These are phyloP conservation scores for Magnolia sinica DNA, from an alignment of 164 flowering plant genomes.

Conservation along the genomic window DNA sequence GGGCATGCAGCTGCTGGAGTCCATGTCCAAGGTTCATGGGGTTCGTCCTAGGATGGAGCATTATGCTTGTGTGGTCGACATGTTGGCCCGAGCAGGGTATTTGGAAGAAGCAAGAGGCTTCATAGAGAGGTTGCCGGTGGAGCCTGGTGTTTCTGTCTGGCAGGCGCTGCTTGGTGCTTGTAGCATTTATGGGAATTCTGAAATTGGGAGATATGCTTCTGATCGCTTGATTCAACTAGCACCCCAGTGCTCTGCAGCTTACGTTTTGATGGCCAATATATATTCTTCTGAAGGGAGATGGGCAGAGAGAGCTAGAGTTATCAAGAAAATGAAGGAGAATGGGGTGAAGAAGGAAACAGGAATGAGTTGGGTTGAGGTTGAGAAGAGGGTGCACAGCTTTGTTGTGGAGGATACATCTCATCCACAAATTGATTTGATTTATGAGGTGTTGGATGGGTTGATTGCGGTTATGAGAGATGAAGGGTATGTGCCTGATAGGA, in stretches of 20 bases:
- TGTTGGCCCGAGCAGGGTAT: constrained; percentile 79
- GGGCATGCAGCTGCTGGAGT: constrained; percentile 68
- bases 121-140: constrained; percentile 46
- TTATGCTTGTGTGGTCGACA: constrained; percentile 81
- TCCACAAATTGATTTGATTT: constrained; percentile 43
- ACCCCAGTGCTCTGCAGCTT: constrained; percentile 55
- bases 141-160: constrained; percentile 61
- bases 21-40: constrained; percentile 53
- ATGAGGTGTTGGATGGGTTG: constrained; percentile 42
- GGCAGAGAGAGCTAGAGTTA: constrained; percentile 60
- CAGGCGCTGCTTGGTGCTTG: constrained; percentile 86
- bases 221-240: constrained; percentile 35
- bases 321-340: constrained; percentile 70
- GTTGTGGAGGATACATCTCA: constrained; percentile 64
- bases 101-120: constrained; percentile 61
- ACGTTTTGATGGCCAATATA: constrained; percentile 69
- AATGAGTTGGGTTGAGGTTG: constrained; percentile 84
- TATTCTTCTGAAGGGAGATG: constrained; percentile 66
- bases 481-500: constrained; percentile 52
- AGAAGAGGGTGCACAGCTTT: constrained; percentile 62
- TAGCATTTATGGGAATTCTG: constrained; percentile 57
- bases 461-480: constrained; percentile 56
- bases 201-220: constrained; percentile 75
- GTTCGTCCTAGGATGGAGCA: constrained; percentile 74
- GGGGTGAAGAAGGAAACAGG: constrained; percentile 71